A percentile compares a stretch with the other conserved stretches of the same genome.
phyloP scores from a whole-genome alignment of 2,329 filamentous ascomycete genomes.

The Fusarium fracticaudum region DNA sequence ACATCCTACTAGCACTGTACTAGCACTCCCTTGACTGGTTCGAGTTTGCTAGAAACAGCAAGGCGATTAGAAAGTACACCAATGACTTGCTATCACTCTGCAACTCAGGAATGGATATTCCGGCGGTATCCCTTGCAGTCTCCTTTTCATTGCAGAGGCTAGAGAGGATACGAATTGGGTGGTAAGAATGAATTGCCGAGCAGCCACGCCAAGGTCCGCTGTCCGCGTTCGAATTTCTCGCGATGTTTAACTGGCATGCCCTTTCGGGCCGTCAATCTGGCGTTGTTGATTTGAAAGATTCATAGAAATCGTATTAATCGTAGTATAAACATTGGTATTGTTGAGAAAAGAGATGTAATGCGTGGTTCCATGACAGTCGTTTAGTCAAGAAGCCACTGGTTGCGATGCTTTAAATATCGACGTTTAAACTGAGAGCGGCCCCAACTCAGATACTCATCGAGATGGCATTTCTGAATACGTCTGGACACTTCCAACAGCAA shows the following conservation, averaged over 20 bases:
- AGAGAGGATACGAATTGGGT: too few species aligned
- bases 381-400: neutral
- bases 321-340: neutral
- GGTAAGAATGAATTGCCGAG: neutral
- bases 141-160: neutral
- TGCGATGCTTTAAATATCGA: neutral
- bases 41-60: neutral
- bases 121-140: neutral
- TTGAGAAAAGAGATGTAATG: neutral
- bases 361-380: neutral
- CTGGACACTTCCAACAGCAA: neutral
- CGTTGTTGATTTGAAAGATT: neutral
- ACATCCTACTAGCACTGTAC: neutral
- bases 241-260: neutral
- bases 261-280: neutral
- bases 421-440: neutral
- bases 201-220: too few species aligned
- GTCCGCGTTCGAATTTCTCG: too few species aligned
- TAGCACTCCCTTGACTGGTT: neutral
- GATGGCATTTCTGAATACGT: neutral
- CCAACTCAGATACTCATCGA: neutral
- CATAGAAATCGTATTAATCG: accelerated
- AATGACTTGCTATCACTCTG: neutral
- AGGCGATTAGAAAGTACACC: neutral
- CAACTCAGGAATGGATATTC: neutral